phyloP scores from a whole-genome alignment of 2,329 filamentous ascomycete species.

The Venturia oleaginea region DNA sequence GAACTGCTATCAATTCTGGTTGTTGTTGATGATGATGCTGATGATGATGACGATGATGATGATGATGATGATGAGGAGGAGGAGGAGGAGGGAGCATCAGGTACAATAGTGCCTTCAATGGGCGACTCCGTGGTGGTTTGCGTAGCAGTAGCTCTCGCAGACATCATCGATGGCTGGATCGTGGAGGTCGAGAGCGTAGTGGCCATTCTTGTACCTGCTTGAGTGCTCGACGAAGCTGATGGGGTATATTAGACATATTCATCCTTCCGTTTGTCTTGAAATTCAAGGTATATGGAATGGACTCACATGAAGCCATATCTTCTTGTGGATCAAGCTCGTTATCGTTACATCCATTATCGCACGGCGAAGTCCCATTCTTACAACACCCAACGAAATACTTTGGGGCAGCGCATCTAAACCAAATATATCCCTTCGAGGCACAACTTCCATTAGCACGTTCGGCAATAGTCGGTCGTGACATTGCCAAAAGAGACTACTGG shows the following conservation, averaged over 20 bases:
- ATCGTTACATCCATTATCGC: background rate
- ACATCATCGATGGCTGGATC: background rate
- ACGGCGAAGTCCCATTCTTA: background rate
- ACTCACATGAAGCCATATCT: background rate
- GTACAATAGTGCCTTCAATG: background rate
- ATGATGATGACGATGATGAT: too few species aligned
- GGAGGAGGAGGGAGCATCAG: background rate
- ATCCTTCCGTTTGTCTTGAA: background rate
- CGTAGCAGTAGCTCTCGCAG: background rate
- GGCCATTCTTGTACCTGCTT: background rate
- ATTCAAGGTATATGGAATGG: background rate
- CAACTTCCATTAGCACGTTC: background rate
- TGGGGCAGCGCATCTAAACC: background rate
- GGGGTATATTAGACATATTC: background rate
- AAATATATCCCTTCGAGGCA: background rate
- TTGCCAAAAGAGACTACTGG: background rate
- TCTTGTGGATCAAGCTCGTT: background rate
- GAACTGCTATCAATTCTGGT: background rate
- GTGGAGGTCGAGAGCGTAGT: background rate
- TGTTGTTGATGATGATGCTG: background rate
- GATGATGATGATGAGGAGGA: too few species aligned
- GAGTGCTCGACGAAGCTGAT: background rate
- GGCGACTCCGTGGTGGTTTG: background rate
- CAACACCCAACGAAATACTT: background rate
- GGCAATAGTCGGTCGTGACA: background rate